Conservation (phyloP, 2,329 filamentous ascomycete species). For the Fusarium sp. region DNA sequence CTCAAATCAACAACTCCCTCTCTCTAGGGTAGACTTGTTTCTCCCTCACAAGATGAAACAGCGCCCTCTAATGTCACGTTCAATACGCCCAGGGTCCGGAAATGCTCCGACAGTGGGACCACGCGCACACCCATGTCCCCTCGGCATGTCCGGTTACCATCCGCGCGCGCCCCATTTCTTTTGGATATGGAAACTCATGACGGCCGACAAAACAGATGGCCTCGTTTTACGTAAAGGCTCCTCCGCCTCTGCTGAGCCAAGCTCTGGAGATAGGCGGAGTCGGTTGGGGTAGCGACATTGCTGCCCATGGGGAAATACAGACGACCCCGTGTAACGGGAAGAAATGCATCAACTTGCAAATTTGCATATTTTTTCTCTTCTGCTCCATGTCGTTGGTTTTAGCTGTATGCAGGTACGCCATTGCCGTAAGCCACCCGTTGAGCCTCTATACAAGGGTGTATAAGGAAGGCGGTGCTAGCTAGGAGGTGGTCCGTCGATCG, state of each 20-base stretch:
- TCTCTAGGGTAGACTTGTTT: not conserved
- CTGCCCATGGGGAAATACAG: slow-evolving; percentile 8
- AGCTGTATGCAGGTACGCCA: slow-evolving; percentile 1
- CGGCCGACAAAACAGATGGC: not conserved
- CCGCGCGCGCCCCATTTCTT: not conserved
- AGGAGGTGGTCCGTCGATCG: not conserved
- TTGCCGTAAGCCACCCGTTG: not conserved
- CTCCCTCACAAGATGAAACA: not conserved
- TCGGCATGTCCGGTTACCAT: not conserved
- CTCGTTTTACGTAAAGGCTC: slow-evolving; percentile 1
- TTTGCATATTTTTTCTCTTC: not conserved
- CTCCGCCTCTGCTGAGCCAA: not conserved
- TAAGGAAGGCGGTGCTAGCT: not conserved
- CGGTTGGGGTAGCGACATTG: not conserved
- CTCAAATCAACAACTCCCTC: no score
- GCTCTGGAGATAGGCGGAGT: not conserved
- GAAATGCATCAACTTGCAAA: not conserved
- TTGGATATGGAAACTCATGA: slow-evolving; percentile 8
- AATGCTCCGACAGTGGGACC: slow-evolving; percentile 1
- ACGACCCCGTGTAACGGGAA: not conserved
- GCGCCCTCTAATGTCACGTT: not conserved
- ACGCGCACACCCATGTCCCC: not conserved
- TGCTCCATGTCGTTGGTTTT: not conserved
- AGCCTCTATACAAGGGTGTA: not conserved
- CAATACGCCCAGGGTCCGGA: not conserved